Evolutionary conservation across 192 early-diverging fungal genomes (phyloP).

Genomic region (Podila horticola): DNA sequence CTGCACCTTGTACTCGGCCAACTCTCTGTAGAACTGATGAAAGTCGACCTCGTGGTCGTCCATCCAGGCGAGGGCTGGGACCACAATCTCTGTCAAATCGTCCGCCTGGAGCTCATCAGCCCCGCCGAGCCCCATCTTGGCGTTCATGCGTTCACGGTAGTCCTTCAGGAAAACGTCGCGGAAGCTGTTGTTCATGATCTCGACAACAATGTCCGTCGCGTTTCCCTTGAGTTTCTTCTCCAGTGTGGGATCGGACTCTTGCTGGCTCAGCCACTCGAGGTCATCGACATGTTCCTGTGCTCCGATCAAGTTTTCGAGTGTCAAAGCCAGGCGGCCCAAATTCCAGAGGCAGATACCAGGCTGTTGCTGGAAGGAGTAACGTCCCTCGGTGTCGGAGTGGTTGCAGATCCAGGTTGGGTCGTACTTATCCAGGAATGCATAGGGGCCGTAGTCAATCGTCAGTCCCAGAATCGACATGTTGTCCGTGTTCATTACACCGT

Average conservation of each 20-base stretch:
- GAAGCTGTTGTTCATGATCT: conserved; percentile 64
- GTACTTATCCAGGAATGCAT: conserved; percentile 84
- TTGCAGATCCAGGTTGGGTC: conserved; percentile 86
- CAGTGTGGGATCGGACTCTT: conserved; percentile 23
- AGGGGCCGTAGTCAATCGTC: conserved; percentile 92
- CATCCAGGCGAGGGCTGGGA: conserved; percentile 77
- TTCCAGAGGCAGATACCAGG: conserved; percentile 88
- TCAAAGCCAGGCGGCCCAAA: conserved; percentile 71
- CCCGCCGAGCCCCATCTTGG: conserved; percentile 61
- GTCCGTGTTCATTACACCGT: conserved; percentile 94
- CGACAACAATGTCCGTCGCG: conserved; percentile 58
- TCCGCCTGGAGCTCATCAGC: conserved; percentile 10
- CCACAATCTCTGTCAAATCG: conserved; percentile 65
- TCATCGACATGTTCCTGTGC: conserved; percentile 61
- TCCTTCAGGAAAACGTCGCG: conserved; percentile 56
- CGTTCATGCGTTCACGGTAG: conserved; percentile 70
- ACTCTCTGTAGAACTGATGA: conserved; percentile 75
- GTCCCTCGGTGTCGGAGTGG: conserved; percentile 78
- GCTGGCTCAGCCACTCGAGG: conserved; percentile 36
- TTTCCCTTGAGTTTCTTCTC: conserved; percentile 35
- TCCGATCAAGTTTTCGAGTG: conserved; percentile 73
- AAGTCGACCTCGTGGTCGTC: conserved; percentile 75
- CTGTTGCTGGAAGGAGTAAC: conserved; percentile 82
- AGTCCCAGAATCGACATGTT: conserved; percentile 88
- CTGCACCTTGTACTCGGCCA: conserved; percentile 64